Evolutionary conservation across 2,329 filamentous ascomycete genomes (phyloP), one percentile per base, ranked within the genome.

Genomic region (Penicillium sumatraense): DNA sequence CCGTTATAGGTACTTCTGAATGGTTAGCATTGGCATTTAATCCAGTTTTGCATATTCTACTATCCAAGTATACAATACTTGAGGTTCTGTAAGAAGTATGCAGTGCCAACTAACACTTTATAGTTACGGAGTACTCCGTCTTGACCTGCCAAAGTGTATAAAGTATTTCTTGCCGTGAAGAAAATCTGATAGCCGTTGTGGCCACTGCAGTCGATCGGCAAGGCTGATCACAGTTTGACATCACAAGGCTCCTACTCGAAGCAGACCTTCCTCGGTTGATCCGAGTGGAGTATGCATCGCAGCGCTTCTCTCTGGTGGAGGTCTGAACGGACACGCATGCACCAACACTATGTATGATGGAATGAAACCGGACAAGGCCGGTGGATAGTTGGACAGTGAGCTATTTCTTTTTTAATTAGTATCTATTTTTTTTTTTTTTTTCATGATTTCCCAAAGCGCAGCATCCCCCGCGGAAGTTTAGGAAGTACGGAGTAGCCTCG

Each of bases 221-320:
- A 29, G 16, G 42, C 42, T 31, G 42, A 46, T 46, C 42, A 10
- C 23, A 16, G 42, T 20, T 27, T 46, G 53, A 55, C 53, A 51
- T 55, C 42, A 55, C 53, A 31, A 20, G 42, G 27, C 26, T 46
- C 26, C 24, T 31, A 21, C 42, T 46, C 16, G 42, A 46, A 46
- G 16, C 16, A 44, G 40, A 27, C 40, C 40, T 27, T 27, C 13
- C 8, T 44, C 40, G 40, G 40, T 18, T 44, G 42, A 29, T 46
- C 42, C 10, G 16, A 18, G 41, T 51, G 48, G 53, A 56, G 49
- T 24, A 23, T 31, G 26, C 42, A 36, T 47, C 16, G 44, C 48
- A 33, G 40, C 40, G 40, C 24, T 49, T 44, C 36, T 36, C 23
- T 14, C 11, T 41, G 47, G 42, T 46, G 42, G 42, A 31, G 27